These are phyloP conservation scores for Liquidambar formosana DNA, from an alignment of 164 flowering plant species.

Conservation along the genomic window DNA sequence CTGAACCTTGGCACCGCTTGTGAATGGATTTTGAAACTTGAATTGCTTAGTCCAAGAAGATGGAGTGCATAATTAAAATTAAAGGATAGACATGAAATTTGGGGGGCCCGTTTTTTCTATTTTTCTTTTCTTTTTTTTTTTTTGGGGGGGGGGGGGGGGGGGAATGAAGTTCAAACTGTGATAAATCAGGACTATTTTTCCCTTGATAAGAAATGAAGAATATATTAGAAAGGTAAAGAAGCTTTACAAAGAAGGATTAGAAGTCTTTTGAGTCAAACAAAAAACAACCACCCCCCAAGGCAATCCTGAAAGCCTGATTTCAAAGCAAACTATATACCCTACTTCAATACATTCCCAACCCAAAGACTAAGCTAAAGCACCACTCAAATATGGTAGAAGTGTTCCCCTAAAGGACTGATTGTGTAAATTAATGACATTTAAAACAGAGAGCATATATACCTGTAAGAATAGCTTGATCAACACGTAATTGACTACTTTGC, in stretches of 20 bases:
- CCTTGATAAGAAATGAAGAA: too few relatives aligned
- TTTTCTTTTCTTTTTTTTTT: too few relatives aligned
- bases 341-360: too few relatives aligned
- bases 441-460: slow-evolving; percentile 39
- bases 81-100: not conserved
- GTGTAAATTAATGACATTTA: not conserved
- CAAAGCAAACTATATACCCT: not conserved
- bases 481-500: slow-evolving; percentile 80
- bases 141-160: too few relatives aligned
- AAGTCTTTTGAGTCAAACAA: not conserved
- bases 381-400: not conserved
- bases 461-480: slow-evolving; percentile 98
- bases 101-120: too few relatives aligned
- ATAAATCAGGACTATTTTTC: too few relatives aligned
- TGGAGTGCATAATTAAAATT: not conserved
- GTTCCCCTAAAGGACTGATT: not conserved
- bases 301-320: not conserved
- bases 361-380: not conserved
- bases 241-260: not conserved
- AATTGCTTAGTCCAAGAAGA: not conserved
- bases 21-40: not conserved
- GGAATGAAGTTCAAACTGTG: too few relatives aligned
- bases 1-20: not conserved
- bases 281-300: not conserved
- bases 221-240: not conserved